Percentiles rank a stretch among this genome's conserved stretches.
These are phyloP conservation scores for Articulospora tetracladia DNA, from an alignment of 495 filamentous ascomycete species.

Conservation along the genomic window DNA sequence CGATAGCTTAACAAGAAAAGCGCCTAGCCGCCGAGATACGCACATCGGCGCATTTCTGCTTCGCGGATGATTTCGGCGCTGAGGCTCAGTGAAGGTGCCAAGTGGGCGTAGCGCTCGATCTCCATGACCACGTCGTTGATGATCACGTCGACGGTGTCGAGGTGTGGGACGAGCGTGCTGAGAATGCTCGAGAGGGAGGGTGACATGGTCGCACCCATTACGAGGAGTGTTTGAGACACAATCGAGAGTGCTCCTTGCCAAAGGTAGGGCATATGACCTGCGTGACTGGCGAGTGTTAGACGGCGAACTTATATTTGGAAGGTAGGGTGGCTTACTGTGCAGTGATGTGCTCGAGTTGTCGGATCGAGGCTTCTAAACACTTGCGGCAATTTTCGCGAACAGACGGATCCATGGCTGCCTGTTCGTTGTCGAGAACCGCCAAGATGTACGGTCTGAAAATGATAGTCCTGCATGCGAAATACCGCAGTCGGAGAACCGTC, in stretches of 20 bases:
- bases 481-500: constrained; percentile 72
- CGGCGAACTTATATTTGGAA: neutral
- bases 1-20: neutral
- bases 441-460: constrained; percentile 82
- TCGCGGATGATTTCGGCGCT: constrained; percentile 76
- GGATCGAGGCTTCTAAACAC: constrained; percentile 76
- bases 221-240: constrained; percentile 72
- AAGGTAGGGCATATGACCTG: constrained; percentile 81
- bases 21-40: constrained; percentile 31
- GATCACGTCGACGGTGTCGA: constrained; percentile 63
- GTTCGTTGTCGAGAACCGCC: constrained; percentile 74
- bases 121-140: constrained; percentile 72
- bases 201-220: constrained; percentile 85
- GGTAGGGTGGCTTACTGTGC: constrained; percentile 54
- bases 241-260: constrained; percentile 83
- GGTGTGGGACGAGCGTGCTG: constrained; percentile 58
- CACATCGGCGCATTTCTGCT: constrained; percentile 63
- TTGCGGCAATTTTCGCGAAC: constrained; percentile 76
- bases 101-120: constrained; percentile 65
- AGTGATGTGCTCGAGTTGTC: constrained; percentile 74
- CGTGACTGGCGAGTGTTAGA: constrained; percentile 47
- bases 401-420: constrained; percentile 58
- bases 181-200: constrained; percentile 51
- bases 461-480: constrained; percentile 80
- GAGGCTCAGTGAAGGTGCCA: constrained; percentile 69